These are phyloP conservation scores for Crithidia thermophila DNA, from an alignment of 208 protist species.

Conservation along the genomic window DNA sequence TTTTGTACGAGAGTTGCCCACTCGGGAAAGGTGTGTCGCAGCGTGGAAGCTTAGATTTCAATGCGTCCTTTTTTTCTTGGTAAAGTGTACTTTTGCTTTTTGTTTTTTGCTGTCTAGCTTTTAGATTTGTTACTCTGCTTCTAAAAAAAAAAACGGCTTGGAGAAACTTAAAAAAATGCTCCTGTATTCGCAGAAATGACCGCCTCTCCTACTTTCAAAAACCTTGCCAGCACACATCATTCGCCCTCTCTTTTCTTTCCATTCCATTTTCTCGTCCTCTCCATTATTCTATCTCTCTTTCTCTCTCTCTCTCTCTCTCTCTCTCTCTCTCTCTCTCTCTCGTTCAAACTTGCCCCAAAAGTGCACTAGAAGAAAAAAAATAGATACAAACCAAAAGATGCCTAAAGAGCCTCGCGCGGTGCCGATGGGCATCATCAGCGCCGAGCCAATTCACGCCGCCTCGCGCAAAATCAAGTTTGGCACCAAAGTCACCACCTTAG, in stretches of 20 bases:
- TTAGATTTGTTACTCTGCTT: too few relatives aligned
- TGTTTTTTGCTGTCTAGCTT: background rate
- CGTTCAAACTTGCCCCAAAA: background rate
- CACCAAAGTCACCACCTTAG: slow-evolving; percentile 70
- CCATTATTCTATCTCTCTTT: background rate
- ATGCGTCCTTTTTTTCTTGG: too few relatives aligned
- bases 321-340: slow-evolving; percentile 3
- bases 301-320: background rate
- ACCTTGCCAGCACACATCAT: too few relatives aligned
- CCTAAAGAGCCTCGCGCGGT: slow-evolving; percentile 71
- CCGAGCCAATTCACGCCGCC: slow-evolving; percentile 53
- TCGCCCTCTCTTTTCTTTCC: slow-evolving; percentile 6
- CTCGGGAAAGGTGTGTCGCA: background rate
- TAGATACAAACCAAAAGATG: slow-evolving; percentile 31
- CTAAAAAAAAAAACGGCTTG: too few relatives aligned
- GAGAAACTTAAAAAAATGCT: too few relatives aligned
- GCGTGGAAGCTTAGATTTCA: too few relatives aligned
- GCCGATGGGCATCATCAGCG: slow-evolving; percentile 87
- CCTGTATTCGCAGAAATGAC: too few relatives aligned
- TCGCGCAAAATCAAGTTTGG: slow-evolving; percentile 78
- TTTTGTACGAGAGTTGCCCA: background rate
- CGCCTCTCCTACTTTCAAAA: too few relatives aligned
- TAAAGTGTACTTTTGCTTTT: too few relatives aligned
- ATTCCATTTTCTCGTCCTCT: background rate
- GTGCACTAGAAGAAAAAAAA: background rate